Evolutionary conservation across 2,329 filamentous ascomycete species (phyloP).

Genomic region (Chaetothyriales sp.): DNA sequence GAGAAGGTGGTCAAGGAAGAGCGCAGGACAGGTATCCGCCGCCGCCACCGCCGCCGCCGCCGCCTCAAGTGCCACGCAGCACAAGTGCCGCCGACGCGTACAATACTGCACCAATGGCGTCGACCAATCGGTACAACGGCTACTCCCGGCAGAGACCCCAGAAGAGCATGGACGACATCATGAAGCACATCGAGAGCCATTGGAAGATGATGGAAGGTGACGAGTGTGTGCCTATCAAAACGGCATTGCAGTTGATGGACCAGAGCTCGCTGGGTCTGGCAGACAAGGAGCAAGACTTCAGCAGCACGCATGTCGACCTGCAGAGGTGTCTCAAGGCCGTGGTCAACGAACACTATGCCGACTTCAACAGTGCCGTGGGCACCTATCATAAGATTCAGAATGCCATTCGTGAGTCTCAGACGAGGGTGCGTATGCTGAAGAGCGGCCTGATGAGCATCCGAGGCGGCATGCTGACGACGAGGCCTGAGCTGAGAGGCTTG

Average conservation of each 20-base stretch:
- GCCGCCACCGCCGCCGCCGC: neutral
- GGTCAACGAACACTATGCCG: slow-evolving; percentile 96
- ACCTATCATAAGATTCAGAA: slow-evolving; percentile 98
- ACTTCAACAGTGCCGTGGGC: slow-evolving; percentile 97
- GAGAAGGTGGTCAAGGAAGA: slow-evolving; percentile 4
- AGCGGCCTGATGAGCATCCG: slow-evolving; percentile 72
- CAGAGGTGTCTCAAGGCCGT: slow-evolving; percentile 86
- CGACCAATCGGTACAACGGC: neutral
- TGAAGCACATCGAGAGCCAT: slow-evolving; percentile 57
- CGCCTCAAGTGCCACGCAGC: neutral
- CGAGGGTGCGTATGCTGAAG: slow-evolving; percentile 67
- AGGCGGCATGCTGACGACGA: slow-evolving; percentile 65
- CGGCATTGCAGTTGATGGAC: slow-evolving; percentile 90
- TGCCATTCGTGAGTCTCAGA: slow-evolving; percentile 79
- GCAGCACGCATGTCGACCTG: slow-evolving; percentile 71
- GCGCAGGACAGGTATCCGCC: neutral
- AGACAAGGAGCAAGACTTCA: slow-evolving; percentile 74
- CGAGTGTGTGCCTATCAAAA: slow-evolving; percentile 82
- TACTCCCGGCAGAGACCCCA: slow-evolving; percentile 12
- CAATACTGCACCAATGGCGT: neutral
- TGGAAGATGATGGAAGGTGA: slow-evolving; percentile 87
- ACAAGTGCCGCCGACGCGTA: neutral
- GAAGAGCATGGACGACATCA: slow-evolving; percentile 17
- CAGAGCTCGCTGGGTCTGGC: slow-evolving; percentile 84
- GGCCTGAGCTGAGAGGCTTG: slow-evolving; percentile 81